phyloP scores from a whole-genome alignment of 768 basidiomycete genomes.

The Leccinum rimulosum region DNA sequence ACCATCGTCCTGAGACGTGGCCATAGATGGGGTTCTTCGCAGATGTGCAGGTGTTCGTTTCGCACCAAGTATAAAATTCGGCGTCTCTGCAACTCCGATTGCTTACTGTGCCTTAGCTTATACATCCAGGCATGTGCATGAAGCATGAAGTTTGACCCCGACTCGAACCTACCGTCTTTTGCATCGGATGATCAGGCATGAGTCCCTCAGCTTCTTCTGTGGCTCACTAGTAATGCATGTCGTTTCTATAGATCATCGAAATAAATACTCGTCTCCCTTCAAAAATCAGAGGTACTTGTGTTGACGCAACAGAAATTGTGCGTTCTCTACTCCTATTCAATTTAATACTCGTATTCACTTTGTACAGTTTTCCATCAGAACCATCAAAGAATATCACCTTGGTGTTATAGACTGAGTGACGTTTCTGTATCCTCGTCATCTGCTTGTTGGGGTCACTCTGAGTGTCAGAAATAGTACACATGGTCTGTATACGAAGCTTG shows the following conservation, averaged over 20 bases:
- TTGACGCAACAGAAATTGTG: slow-evolving; percentile 97
- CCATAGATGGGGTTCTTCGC: slow-evolving; percentile 97
- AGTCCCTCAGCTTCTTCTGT: neutral
- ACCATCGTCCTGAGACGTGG: neutral
- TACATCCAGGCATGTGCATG: slow-evolving; percentile 57
- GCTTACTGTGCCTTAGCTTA: slow-evolving; percentile 53
- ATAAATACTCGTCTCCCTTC: slow-evolving; percentile 81
- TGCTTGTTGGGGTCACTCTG: too few relatives aligned
- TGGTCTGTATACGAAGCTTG: too few relatives aligned
- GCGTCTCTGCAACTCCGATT: neutral
- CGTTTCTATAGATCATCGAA: slow-evolving; percentile 57
- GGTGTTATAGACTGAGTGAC: slow-evolving; percentile 76
- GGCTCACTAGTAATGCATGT: neutral
- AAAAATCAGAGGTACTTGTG: slow-evolving; percentile 95
- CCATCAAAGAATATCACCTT: slow-evolving; percentile 67
- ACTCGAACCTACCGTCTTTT: slow-evolving; percentile 95
- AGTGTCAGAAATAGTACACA: too few relatives aligned
- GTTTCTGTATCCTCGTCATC: neutral
- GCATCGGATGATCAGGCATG: slow-evolving; percentile 83
- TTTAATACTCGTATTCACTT: neutral
- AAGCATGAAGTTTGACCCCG: slow-evolving; percentile 90
- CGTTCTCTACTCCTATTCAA: slow-evolving; percentile 29
- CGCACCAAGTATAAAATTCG: slow-evolving; percentile 72
- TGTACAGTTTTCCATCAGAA: too few relatives aligned
- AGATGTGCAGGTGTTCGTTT: slow-evolving; percentile 92